Evolutionary conservation across 1,139 yeast genomes (phyloP).

Genomic region (Meyerozyma athensensis): DNA sequence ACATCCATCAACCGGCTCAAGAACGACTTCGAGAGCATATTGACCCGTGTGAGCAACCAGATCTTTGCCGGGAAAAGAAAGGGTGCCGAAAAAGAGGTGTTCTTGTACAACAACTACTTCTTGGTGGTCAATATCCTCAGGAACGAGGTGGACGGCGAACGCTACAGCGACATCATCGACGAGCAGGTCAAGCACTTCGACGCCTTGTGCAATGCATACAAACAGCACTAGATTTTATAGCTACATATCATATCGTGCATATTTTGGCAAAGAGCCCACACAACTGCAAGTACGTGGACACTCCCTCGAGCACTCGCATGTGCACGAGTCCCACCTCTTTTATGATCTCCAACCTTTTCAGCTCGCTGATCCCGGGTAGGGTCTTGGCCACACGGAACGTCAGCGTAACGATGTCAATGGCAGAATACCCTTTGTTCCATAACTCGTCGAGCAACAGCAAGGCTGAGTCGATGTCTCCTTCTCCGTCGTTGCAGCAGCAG

Average conservation of each 20-base stretch:
- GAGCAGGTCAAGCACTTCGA: slow-evolving; percentile 61
- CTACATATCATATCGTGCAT: slow-evolving; percentile 18
- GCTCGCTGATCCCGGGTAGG: slow-evolving; percentile 62
- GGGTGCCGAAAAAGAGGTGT: slow-evolving; percentile 55
- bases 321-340: slow-evolving; percentile 87
- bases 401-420: slow-evolving; percentile 89
- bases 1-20: slow-evolving; percentile 65
- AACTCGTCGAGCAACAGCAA: slow-evolving; percentile 60
- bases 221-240: slow-evolving; percentile 6
- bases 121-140: slow-evolving; percentile 45
- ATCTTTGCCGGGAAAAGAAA: slow-evolving; percentile 34
- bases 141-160: slow-evolving; percentile 40
- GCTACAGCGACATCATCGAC: slow-evolving; percentile 43
- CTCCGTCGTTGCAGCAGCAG: slow-evolving; percentile 36
- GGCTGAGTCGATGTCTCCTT: slow-evolving; percentile 60
- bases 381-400: slow-evolving; percentile 84
- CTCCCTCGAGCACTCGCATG: slow-evolving; percentile 92
- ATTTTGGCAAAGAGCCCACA: slow-evolving; percentile 78
- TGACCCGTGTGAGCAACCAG: slow-evolving; percentile 61
- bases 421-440: slow-evolving; percentile 90
- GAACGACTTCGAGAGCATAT: slow-evolving; percentile 71
- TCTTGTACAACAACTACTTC: slow-evolving; percentile 73
- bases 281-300: slow-evolving; percentile 77
- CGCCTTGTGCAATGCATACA: slow-evolving; percentile 57
- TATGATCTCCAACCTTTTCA: slow-evolving; percentile 65